Conservation (phyloP, 2,329 filamentous ascomycete genomes). For the Venturia asperata region DNA sequence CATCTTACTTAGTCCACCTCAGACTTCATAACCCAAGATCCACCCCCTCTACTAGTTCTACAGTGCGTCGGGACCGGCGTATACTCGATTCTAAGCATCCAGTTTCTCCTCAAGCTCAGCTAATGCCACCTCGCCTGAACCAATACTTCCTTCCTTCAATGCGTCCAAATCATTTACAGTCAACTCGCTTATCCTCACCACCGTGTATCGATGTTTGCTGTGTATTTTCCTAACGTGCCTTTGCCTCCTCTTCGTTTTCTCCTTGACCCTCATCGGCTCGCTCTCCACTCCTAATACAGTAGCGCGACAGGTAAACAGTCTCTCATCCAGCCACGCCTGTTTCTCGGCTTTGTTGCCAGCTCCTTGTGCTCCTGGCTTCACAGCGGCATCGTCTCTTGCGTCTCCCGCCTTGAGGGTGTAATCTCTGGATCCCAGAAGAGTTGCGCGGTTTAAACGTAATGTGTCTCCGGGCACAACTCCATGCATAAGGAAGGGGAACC, state of each 20-base stretch:
- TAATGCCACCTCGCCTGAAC: not conserved
- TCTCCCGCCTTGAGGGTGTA: constrained; percentile 73
- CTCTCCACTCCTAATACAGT: constrained; percentile 73
- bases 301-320: constrained; percentile 18
- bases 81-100: not conserved
- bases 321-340: constrained; percentile 23
- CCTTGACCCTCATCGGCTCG: constrained; percentile 50
- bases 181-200: constrained; percentile 76
- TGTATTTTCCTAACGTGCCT: constrained; percentile 62
- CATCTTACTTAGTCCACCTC: not conserved
- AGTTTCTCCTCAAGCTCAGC: constrained; percentile 9
- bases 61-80: not conserved
- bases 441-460: constrained; percentile 79
- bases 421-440: constrained; percentile 75
- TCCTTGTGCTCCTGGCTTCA: constrained; percentile 27
- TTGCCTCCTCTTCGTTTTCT: constrained; percentile 59
- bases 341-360: constrained; percentile 23
- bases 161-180: constrained; percentile 43
- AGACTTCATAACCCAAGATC: not conserved
- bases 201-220: constrained; percentile 88
- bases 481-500: constrained; percentile 45
- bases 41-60: not conserved
- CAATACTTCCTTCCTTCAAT: constrained; percentile 3
- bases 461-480: constrained; percentile 64
- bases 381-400: constrained; percentile 23